A percentile compares a stretch with the other conserved stretches of the same genome.
phyloP scores from a whole-genome alignment of 2,329 filamentous ascomycete genomes.

The Trichoderma sp. region DNA sequence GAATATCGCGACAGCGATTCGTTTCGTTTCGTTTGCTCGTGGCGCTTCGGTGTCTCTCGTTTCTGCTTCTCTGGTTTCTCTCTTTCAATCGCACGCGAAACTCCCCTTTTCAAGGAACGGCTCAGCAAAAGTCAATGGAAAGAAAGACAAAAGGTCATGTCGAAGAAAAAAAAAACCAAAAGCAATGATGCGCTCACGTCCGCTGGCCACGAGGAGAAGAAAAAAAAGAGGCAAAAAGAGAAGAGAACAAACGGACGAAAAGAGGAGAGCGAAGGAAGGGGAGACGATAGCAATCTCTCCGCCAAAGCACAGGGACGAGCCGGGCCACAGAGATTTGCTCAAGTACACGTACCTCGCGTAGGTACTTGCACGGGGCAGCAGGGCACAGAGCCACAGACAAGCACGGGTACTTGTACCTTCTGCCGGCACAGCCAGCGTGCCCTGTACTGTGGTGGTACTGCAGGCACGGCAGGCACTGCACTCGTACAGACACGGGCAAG shows the following conservation, averaged over 20 bases:
- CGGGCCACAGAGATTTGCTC: constrained; percentile 10
- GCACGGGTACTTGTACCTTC: background rate
- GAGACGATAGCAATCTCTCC: constrained; percentile 15
- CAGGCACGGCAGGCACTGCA: background rate
- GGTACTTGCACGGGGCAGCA: background rate
- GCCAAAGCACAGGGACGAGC: constrained; percentile 5
- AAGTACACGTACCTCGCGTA: background rate
- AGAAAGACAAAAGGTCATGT: constrained; percentile 22
- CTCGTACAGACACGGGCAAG: background rate
- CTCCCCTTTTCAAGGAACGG: constrained; percentile 15
- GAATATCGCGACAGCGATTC: background rate
- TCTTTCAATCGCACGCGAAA: background rate
- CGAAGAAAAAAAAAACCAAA: constrained; percentile 19
- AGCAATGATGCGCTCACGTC: constrained; percentile 7
- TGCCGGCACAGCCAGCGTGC: background rate
- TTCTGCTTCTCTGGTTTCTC: background rate
- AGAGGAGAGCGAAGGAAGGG: constrained; percentile 12
- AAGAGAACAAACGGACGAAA: background rate
- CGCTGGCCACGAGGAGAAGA: constrained; percentile 6
- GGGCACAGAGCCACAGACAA: background rate
- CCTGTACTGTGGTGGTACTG: background rate
- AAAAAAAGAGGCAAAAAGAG: background rate
- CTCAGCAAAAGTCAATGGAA: constrained; percentile 15
- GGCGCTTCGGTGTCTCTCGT: background rate
- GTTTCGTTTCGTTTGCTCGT: constrained; percentile 20